Evolutionary conservation across 148 eudicot genomes (phyloP), one percentile per base, ranked within the genome.

Genomic region (Diospyros kaki): DNA sequence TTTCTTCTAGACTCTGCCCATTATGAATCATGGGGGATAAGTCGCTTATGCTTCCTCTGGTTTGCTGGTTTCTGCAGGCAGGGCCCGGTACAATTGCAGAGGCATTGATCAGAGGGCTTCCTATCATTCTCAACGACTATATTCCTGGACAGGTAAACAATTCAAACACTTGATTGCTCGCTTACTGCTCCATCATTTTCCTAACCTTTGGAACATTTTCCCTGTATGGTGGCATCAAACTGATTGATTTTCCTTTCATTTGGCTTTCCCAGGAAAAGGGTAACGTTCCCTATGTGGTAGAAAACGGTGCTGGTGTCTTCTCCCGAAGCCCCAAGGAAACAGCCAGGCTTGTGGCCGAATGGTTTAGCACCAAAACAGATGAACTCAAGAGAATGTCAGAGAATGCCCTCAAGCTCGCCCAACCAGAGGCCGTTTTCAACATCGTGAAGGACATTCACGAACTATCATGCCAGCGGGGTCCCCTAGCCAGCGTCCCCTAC

Each of bases 51-150:
- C 43, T 18, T 63, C 43, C 18, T 46, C 63, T 45, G 18, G n/a
- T 44, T 76, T 71, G 71, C 45, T 73, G 64, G n/a, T 38, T 79
- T 74, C 63, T 69, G 66, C 81, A 94, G 98, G 98, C 98, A 38
- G 98, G 98, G 69, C 98, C 98, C 9, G 98, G 98, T 72, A 95
- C 98, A 50, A 95, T 95, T 78, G 91, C 98, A n/a, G 98, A 95
- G 77, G 97, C 98, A 13, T 83, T 95, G 85, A 95, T 95, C 69
- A 76, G 96, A 79, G 98, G 98, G 54, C 96, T 95, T 84, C 98
- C 98, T 12, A 92, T 92, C 77, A 89, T 95, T 79, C 97, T 95
- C 62, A 95, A 95, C 43, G 98, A 92, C 80, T 95, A 85, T 84
- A 90, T 95, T 81, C 98, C 98, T 2, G 98, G 98, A 77, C 98